phyloP scores from a whole-genome alignment of 495 filamentous ascomycete species.

The Penicillium manginii region DNA sequence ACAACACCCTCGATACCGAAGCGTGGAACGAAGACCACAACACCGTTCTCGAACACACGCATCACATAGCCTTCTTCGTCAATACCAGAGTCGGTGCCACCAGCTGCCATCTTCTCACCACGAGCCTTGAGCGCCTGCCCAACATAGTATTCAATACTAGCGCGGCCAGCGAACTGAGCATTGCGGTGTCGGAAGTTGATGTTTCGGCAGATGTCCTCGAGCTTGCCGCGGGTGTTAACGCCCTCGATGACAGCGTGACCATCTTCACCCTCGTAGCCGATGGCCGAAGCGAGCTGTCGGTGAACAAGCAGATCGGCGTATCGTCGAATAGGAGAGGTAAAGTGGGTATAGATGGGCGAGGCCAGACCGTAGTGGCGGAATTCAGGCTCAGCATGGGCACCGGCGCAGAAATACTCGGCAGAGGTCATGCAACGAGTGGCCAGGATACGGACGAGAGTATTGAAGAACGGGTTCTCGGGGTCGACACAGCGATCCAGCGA shows the following conservation, averaged over 20 bases:
- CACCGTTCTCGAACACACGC: conserved; percentile 95
- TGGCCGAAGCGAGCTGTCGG: conserved; percentile 91
- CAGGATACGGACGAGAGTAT: conserved; percentile 94
- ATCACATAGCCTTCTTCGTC: conserved; percentile 94
- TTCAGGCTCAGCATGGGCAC: conserved; percentile 87
- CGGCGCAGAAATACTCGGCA: conserved; percentile 95
- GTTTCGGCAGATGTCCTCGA: conserved; percentile 94
- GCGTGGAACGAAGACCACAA: conserved; percentile 91
- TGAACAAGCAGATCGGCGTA: conserved; percentile 95
- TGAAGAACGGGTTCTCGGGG: conserved; percentile 90
- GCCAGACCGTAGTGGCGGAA: conserved; percentile 97
- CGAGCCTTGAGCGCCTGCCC: conserved; percentile 91
- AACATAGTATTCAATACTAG: conserved; percentile 95
- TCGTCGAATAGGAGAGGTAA: conserved; percentile 94
- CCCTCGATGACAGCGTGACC: conserved; percentile 67
- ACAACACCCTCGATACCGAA: conserved; percentile 96
- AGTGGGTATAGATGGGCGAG: conserved; percentile 96
- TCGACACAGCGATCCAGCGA: conserved; percentile 87
- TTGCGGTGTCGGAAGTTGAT: conserved; percentile 98
- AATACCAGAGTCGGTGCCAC: conserved; percentile 46
- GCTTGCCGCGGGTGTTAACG: conserved; percentile 70
- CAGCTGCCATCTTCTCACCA: conserved; percentile 54
- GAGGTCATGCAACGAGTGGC: conserved; percentile 99
- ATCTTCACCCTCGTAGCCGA: conserved; percentile 75
- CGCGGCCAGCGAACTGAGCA: conserved; percentile 90